phyloP scores from a whole-genome alignment of 331 rosid genomes.

The Malus hybrid region DNA sequence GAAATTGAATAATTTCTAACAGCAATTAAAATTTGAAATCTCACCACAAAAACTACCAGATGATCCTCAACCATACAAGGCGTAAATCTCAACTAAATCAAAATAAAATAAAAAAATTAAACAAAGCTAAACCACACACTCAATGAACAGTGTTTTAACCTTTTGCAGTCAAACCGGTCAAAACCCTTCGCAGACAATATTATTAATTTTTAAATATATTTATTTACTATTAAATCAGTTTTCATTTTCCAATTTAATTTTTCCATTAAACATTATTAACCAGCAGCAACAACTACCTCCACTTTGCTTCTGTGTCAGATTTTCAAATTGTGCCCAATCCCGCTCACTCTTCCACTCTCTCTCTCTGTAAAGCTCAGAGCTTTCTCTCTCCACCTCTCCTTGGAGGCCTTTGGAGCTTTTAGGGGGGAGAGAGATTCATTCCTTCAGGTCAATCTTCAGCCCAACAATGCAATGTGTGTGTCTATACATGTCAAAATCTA shows the following conservation, averaged over 20 bases:
- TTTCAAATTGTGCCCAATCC: constrained; percentile 37
- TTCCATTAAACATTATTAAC: background rate
- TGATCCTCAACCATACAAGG: background rate
- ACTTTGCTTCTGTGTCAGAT: constrained; percentile 9
- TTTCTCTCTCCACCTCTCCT: background rate
- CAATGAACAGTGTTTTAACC: background rate
- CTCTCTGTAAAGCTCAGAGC: constrained; percentile 3
- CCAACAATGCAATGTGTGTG: background rate
- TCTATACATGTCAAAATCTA: background rate
- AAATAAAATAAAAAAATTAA: background rate
- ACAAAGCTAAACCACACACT: background rate
- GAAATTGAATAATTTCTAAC: background rate
- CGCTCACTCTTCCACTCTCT: constrained; percentile 26
- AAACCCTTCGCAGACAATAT: background rate
- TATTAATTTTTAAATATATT: background rate
- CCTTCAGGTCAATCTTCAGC: constrained; percentile 38
- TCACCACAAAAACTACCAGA: background rate
- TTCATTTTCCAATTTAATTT: constrained; percentile 1
- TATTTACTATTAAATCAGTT: background rate
- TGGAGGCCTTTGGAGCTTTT: constrained; percentile 48
- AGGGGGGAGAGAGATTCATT: constrained; percentile 22
- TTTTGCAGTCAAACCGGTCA: constrained; percentile 11
- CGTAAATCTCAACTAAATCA: background rate
- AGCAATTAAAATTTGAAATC: background rate
- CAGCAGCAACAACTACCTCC: background rate